These are phyloP conservation scores for Zygotorulaspora florentina DNA, from an alignment of 805 yeast genomes.

Conservation along the genomic window DNA sequence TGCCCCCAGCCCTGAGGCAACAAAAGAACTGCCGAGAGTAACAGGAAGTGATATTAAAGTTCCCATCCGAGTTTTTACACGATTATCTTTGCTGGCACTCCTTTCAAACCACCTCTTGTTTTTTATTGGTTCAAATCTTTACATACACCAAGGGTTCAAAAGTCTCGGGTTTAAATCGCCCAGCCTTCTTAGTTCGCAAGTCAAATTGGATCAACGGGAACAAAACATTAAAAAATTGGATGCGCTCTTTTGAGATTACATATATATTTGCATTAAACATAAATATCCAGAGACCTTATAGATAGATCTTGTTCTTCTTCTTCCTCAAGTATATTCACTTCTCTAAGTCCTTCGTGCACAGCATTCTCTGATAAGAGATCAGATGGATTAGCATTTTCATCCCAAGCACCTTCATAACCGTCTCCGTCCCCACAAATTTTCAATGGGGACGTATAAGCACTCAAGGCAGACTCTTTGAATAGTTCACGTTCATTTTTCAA, in stretches of 20 bases:
- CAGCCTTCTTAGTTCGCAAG: too few relatives aligned
- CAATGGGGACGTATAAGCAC: slow-evolving; percentile 15
- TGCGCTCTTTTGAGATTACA: background rate
- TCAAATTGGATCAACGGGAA: too few relatives aligned
- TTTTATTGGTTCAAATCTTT: too few relatives aligned
- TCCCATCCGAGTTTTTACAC: slow-evolving; percentile 44
- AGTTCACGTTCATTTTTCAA: slow-evolving; percentile 21
- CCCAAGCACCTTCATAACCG: background rate
- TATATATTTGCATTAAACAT: slow-evolving; percentile 3
- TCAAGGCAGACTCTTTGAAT: slow-evolving; percentile 21
- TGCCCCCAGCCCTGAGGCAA: slow-evolving; percentile 78
- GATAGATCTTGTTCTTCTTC: background rate
- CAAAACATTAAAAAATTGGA: too few relatives aligned
- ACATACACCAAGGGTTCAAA: too few relatives aligned
- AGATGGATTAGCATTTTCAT: background rate
- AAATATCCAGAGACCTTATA: slow-evolving; percentile 5
- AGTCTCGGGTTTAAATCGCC: too few relatives aligned
- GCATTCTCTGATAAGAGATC: too few relatives aligned
- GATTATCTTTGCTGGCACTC: too few relatives aligned
- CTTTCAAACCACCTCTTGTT: too few relatives aligned
- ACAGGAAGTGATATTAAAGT: slow-evolving; percentile 70
- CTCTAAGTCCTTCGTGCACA: background rate
- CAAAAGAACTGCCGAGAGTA: slow-evolving; percentile 53
- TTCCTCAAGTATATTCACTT: background rate
- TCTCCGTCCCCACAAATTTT: slow-evolving; percentile 1